Evolutionary conservation across 2,329 filamentous ascomycete genomes (phyloP), one percentile per base, ranked within the genome.

Genomic region (Phyllosticta citriasiana): DNA sequence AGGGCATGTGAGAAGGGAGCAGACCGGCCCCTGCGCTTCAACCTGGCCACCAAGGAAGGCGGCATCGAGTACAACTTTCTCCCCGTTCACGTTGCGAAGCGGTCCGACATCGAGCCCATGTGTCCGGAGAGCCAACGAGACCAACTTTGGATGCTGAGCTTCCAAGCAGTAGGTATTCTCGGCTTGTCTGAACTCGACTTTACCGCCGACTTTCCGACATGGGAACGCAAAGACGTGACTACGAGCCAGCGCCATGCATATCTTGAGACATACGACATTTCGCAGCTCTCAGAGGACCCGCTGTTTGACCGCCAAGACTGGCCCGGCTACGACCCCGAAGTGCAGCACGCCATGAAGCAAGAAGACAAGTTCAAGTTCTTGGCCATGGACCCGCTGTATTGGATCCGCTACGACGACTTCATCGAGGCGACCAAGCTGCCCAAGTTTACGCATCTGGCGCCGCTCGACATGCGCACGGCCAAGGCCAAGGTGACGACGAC

Each of bases 171-270:
- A 1, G 74, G 74, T 52, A 73, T 76, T 52, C 73, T 76, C 8
- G 73, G 73, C 9, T 68, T 76, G 6, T 68, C 72, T 5, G 73
- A 75, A 57, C 72, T 74, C 8, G 73, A 76, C 57, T 67, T 75
- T 10, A 66, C 69, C 22, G 65, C 66, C 19, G 67, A 73, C n/a
- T 65, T 65, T 35, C 59, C 62, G 10, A 52, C 33, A 6, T 76
- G 73, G 74, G 64, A 71, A 12, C 72, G 70, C 51, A 70, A 71
- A 40, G 65, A 67, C 2, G 72, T 75, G 19, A 72, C 67, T 7
- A 61, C 61, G 22, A 65, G 69, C 57, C 73, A 75, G 26, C 69
- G 72, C 47, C 67, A 74, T 35, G 65, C 67, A 7, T 70, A 75
- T 55, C 66, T 76, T 19, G 68, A 70, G 19, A 67, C 71, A 40